Percentiles rank a stretch among this genome's conserved stretches.
phyloP scores from a whole-genome alignment of 345 rosid genomes.

The Carallia pectinifolia region DNA sequence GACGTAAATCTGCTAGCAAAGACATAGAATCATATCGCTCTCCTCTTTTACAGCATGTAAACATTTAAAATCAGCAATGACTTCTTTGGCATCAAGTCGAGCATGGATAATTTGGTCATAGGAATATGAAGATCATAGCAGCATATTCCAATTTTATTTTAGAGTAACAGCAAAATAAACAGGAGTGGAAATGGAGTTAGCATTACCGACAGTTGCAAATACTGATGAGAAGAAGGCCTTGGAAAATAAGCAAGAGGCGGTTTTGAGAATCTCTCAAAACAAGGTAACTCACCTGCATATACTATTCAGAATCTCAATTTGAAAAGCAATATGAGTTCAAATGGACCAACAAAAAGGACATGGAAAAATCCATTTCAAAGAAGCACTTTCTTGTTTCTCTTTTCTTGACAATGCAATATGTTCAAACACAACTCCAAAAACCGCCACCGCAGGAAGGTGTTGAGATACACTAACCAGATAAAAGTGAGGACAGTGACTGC shows the following conservation, averaged over 20 bases:
- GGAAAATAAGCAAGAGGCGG: constrained; percentile 35
- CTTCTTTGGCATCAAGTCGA: neutral
- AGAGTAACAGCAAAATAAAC: neutral
- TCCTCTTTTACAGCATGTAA: no score
- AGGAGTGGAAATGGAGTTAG: neutral
- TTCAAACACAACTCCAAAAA: neutral
- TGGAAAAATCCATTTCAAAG: neutral
- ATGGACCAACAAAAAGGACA: neutral
- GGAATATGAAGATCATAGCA: neutral
- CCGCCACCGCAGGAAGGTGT: neutral
- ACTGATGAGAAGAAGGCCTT: constrained; percentile 51
- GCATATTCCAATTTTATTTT: neutral
- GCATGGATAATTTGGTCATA: neutral
- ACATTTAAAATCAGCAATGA: neutral
- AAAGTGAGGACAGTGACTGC: constrained; percentile 23
- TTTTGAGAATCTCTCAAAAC: constrained; percentile 40
- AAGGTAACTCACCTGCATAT: constrained; percentile 42
- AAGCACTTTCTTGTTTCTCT: neutral
- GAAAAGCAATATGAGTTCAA: neutral
- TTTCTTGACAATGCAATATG: neutral
- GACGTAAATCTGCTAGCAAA: neutral
- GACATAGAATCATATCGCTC: neutral
- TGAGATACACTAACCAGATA: constrained; percentile 31
- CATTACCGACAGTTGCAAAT: constrained; percentile 67
- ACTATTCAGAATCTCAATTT: neutral